These are phyloP conservation scores for Anaeramoeba ignava DNA, from an alignment of 78 protist species.

Conservation along the genomic window DNA sequence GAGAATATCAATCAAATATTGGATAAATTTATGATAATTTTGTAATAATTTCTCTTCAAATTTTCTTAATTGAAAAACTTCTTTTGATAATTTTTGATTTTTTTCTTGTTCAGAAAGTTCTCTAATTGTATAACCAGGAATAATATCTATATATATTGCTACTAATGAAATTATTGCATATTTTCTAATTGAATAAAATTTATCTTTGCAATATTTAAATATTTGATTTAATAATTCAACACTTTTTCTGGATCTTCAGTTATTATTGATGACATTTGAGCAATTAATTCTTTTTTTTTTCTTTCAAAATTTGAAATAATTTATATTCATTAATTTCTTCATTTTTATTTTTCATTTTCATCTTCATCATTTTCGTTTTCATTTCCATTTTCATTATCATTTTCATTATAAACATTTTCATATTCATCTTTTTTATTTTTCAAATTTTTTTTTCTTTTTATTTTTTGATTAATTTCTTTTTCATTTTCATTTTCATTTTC, in stretches of 20 bases:
- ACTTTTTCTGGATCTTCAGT: neutral
- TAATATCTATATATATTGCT: constrained; percentile 14
- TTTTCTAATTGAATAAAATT: neutral
- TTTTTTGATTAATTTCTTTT: no score
- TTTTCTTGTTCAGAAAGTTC: constrained; percentile 16
- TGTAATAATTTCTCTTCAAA: constrained; percentile 16
- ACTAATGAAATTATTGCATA: neutral
- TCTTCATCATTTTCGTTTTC: neutral
- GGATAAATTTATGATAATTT: constrained; percentile 20
- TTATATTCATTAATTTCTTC: neutral
- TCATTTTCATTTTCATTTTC: no score
- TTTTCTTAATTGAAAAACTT: constrained; percentile 9
- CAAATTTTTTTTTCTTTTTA: no score
- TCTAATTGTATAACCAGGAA: constrained; percentile 35
- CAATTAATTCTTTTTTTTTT: neutral
- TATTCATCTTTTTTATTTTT: no score
- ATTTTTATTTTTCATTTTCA: no score
- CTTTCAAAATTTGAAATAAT: neutral
- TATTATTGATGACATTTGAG: neutral
- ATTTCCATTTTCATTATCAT: no score
- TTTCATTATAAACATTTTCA: no score
- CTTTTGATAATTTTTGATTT: constrained; percentile 22
- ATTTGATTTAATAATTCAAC: neutral
- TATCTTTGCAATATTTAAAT: neutral
- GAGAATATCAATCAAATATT: constrained; percentile 11